A percentile compares a stretch with the other conserved stretches of the same genome.
These are phyloP conservation scores for Diaporthe sp. DNA, from an alignment of 2,329 filamentous ascomycete genomes.

Conservation along the genomic window DNA sequence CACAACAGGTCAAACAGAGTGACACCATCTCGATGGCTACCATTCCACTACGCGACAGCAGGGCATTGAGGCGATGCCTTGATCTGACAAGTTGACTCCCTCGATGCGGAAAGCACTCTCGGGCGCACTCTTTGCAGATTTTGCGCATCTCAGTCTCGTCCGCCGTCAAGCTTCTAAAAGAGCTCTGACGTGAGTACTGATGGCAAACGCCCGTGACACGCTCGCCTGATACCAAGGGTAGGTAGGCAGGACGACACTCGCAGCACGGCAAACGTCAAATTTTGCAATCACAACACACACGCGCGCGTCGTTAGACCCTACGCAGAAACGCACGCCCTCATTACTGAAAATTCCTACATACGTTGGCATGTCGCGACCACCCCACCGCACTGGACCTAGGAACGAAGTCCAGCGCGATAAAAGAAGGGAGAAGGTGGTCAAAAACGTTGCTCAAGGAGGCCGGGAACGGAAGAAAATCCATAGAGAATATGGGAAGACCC, in stretches of 20 bases:
- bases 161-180: background rate
- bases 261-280: background rate
- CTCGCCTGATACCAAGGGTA: no score
- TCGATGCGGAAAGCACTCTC: background rate
- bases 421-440: constrained; percentile 57
- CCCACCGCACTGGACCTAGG: constrained; percentile 65
- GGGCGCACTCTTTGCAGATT: background rate
- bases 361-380: constrained; percentile 59
- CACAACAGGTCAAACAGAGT: background rate
- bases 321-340: background rate
- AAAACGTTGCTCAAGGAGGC: constrained; percentile 61
- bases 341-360: background rate
- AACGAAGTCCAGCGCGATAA: constrained; percentile 56
- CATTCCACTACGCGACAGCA: background rate
- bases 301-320: no score
- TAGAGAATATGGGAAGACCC: constrained; percentile 59
- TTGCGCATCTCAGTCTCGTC: background rate
- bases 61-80: background rate
- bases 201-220: background rate
- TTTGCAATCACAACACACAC: background rate
- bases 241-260: background rate
- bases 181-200: background rate
- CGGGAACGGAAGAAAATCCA: constrained; percentile 69
- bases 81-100: background rate
- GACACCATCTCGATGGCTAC: background rate